phyloP scores from a whole-genome alignment of 2,329 filamentous ascomycete species.

The Trichophyton rubrum region DNA sequence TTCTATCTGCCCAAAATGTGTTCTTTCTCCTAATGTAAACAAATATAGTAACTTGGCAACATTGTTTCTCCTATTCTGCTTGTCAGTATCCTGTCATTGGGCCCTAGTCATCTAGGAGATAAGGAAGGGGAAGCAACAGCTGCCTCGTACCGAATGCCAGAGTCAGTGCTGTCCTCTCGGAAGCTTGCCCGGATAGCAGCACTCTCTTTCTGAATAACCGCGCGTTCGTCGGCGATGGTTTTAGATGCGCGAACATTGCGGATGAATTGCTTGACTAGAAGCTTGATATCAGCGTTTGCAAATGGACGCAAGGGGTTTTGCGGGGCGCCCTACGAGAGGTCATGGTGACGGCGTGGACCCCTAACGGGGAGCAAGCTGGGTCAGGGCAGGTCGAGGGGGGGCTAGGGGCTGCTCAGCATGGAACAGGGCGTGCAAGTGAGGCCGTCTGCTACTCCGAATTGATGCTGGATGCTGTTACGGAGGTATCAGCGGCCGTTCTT shows the following conservation, averaged over 20 bases:
- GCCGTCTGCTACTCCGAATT: conserved; percentile 1
- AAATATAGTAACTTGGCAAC: conserved; percentile 96
- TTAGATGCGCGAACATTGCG: conserved; percentile 97
- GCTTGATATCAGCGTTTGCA: conserved; percentile 16
- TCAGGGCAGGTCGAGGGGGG: conserved; percentile 4
- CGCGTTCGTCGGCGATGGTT: conserved; percentile 96
- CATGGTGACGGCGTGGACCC: conserved; percentile 43
- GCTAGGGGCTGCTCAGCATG: not conserved
- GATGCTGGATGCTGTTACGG: not conserved
- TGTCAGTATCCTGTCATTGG: conserved; percentile 3
- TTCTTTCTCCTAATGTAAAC: conserved; percentile 92
- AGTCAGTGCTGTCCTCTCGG: conserved; percentile 89
- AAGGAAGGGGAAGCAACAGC: not conserved
- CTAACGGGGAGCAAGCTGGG: conserved; percentile 25
- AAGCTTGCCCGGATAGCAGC: conserved; percentile 95
- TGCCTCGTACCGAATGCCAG: conserved; percentile 62
- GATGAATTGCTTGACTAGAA: conserved; percentile 95
- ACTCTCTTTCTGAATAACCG: conserved; percentile 97
- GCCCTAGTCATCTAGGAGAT: not conserved
- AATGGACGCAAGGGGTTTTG: conserved; percentile 7
- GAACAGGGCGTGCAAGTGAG: not conserved
- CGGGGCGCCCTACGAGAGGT: conserved; percentile 41
- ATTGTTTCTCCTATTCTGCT: conserved; percentile 70
- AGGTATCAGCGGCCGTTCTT: not conserved
- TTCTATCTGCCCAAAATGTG: conserved; percentile 98